These are phyloP conservation scores for Deinandra increscens DNA, from an alignment of 129 eudicot genomes.

Conservation along the genomic window DNA sequence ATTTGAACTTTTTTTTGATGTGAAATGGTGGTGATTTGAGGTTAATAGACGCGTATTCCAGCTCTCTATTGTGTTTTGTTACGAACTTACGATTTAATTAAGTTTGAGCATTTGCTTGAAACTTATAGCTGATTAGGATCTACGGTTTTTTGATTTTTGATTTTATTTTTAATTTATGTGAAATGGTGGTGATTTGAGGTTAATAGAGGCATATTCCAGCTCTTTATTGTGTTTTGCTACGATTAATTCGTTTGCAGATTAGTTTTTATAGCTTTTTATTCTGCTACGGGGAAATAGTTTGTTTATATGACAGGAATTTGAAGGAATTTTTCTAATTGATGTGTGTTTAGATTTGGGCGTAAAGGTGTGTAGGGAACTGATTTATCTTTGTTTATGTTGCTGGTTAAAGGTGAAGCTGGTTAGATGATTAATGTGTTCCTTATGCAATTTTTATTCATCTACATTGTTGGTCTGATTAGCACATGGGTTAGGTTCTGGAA, in stretches of 20 bases:
- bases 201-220: background rate
- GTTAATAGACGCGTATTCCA: background rate
- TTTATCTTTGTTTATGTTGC: slow-evolving; percentile 13
- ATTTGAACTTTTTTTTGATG: background rate
- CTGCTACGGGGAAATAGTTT: background rate
- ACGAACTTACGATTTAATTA: too few species aligned
- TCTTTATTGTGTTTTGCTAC: background rate
- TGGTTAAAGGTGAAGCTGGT: slow-evolving; percentile 15
- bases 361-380: slow-evolving; percentile 2
- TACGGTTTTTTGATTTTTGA: too few species aligned
- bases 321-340: slow-evolving; percentile 1
- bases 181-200: slow-evolving; percentile 19
- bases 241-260: slow-evolving; percentile 14
- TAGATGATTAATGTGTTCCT: slow-evolving; percentile 6
- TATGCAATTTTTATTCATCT: background rate
- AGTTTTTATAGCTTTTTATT: background rate
- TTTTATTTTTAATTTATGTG: too few species aligned
- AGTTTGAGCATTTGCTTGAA: too few species aligned
- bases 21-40: slow-evolving; percentile 22
- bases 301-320: background rate
- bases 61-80: background rate
- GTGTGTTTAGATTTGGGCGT: slow-evolving; percentile 9
- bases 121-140: too few species aligned
- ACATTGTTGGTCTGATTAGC: slow-evolving; percentile 24
- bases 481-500: background rate